Conservation (phyloP, 2,329 filamentous ascomycete species). For the Fusarium hostae region DNA sequence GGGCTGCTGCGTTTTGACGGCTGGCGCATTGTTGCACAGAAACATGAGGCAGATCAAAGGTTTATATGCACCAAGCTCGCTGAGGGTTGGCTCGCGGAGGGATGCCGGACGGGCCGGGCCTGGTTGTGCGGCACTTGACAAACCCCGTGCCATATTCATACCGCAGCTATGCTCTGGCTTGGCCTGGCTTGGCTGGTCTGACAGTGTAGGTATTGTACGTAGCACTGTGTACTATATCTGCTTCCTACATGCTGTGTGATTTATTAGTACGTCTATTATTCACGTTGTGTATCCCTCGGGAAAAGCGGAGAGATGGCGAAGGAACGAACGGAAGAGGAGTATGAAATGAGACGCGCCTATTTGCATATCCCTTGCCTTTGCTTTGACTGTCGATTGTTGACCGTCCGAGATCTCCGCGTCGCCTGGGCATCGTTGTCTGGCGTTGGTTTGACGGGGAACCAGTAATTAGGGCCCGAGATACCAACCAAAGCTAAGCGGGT, state of each 20-base stretch:
- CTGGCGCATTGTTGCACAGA: conserved; percentile 11
- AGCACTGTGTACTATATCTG: background rate
- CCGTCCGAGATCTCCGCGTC: background rate
- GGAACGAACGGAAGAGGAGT: background rate
- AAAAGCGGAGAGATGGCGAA: background rate
- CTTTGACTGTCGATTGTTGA: background rate
- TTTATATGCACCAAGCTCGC: conserved; percentile 29
- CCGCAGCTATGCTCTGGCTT: background rate
- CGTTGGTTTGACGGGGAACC: conserved; percentile 18
- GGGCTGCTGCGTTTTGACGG: conserved; percentile 31
- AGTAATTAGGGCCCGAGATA: conserved; percentile 11
- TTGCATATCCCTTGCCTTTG: conserved; percentile 18
- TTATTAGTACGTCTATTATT: background rate
- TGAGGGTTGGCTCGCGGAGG: conserved; percentile 14
- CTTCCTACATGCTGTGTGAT: background rate
- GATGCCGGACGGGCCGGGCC: conserved; percentile 34
- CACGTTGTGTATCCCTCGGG: conserved; percentile 12
- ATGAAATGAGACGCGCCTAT: conserved; percentile 13
- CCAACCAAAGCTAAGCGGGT: conserved; percentile 5
- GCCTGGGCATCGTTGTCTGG: background rate
- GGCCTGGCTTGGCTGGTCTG: background rate
- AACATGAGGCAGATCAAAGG: conserved; percentile 27
- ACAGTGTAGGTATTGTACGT: background rate
- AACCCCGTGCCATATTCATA: background rate
- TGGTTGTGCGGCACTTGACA: conserved; percentile 20